Evolutionary conservation across 2,329 filamentous ascomycete genomes (phyloP).

Genomic region (Lachnellula arida): DNA sequence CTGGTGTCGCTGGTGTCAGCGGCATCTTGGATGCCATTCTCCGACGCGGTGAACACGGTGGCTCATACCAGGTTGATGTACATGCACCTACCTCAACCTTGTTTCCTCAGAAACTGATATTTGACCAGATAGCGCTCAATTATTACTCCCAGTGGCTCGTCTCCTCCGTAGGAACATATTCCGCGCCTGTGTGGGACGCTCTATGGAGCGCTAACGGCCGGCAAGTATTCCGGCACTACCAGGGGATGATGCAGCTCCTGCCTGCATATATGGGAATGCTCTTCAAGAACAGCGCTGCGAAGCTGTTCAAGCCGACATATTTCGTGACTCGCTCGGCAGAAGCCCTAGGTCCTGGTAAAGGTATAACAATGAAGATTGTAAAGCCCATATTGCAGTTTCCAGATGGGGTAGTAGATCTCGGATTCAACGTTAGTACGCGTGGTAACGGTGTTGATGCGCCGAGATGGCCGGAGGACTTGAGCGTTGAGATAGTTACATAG

Average conservation of each 20-base stretch:
- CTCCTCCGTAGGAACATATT: constrained; percentile 36
- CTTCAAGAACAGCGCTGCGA: constrained; percentile 33
- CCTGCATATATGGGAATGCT: constrained; percentile 39
- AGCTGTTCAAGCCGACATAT: constrained; percentile 43
- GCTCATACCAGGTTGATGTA: constrained; percentile 37
- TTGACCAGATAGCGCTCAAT: constrained; percentile 32
- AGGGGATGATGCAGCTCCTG: constrained; percentile 41
- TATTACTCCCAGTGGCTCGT: constrained; percentile 42
- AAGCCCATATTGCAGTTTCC: constrained; percentile 42
- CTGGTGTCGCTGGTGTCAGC: constrained; percentile 38
- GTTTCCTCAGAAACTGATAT: neutral
- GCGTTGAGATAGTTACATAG: constrained; percentile 33
- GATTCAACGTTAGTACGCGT: constrained; percentile 45
- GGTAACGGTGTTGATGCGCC: constrained; percentile 46
- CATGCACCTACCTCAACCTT: neutral
- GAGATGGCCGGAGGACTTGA: constrained; percentile 43
- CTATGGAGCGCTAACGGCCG: constrained; percentile 42
- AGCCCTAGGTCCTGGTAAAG: constrained; percentile 31
- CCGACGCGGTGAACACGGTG: constrained; percentile 36
- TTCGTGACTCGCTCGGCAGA: constrained; percentile 41
- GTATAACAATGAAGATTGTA: constrained; percentile 33
- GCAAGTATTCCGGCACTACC: constrained; percentile 46
- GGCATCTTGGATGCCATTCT: constrained; percentile 40
- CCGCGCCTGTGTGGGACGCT: constrained; percentile 42
- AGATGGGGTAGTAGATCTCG: constrained; percentile 35